Evolutionary conservation across 202 grass and related monocot genomes (phyloP).

Genomic region (Digitaria exilis): DNA sequence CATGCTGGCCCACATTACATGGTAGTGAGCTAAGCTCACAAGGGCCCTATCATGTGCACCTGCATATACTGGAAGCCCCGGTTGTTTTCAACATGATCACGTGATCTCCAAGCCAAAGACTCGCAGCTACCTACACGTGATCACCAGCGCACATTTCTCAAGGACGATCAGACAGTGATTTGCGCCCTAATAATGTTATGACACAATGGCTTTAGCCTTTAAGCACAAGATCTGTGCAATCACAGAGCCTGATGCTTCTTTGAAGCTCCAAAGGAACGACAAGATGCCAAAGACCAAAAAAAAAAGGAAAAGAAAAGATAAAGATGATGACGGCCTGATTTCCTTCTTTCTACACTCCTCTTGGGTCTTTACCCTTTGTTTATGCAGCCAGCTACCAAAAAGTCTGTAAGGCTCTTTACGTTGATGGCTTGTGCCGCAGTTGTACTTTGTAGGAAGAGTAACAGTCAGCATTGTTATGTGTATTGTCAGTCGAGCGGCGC

Average conservation of each 20-base stretch:
- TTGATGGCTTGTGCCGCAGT: slow-evolving; percentile 17
- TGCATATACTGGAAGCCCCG: neutral
- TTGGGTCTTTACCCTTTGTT: neutral
- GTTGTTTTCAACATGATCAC: neutral
- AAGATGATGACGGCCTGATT: slow-evolving; percentile 15
- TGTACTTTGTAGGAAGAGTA: slow-evolving; percentile 20
- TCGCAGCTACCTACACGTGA: neutral
- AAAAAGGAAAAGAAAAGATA: neutral
- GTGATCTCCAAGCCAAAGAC: neutral
- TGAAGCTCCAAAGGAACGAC: neutral
- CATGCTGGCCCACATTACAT: neutral
- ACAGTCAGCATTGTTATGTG: neutral
- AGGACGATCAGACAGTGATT: slow-evolving; percentile 30
- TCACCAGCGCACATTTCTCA: neutral
- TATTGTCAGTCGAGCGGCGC: neutral
- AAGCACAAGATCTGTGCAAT: neutral
- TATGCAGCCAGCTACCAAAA: slow-evolving; percentile 16
- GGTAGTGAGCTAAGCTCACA: neutral
- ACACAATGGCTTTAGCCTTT: neutral
- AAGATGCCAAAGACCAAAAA: neutral
- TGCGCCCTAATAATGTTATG: slow-evolving; percentile 28
- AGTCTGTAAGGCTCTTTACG: neutral
- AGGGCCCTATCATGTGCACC: neutral
- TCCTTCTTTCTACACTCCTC: slow-evolving; percentile 13
- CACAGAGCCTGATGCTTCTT: slow-evolving; percentile 16